Evolutionary conservation across 192 early-diverging fungal species (phyloP), one percentile per base, ranked within the genome.

Genomic region (Coemansia sp.): DNA sequence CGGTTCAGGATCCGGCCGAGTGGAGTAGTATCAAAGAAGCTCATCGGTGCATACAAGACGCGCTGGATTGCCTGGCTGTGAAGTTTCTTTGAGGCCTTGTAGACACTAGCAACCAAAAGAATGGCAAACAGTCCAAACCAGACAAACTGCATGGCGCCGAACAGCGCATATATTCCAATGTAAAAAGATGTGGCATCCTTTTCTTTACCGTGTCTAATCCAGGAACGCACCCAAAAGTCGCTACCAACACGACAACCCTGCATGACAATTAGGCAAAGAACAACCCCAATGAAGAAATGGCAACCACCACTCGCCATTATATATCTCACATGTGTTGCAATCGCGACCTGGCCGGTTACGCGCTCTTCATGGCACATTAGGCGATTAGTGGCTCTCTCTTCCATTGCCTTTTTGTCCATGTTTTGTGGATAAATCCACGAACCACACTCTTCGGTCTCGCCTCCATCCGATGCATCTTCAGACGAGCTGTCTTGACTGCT

Each of bases 301-400:
- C 13, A 61, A 0, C 80, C 80, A 22, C 80, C 80, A 4, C 74
- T 61, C 7, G 80, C 71, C 6, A 37, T 61, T 14, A 82, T 93
- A 91, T 59, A 85, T 49, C 67, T 81, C 68, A 83, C 87, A 90
- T 54, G 95, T 84, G 63, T 68, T 39, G 13, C 63, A 68, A 68
- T 79, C 58, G 61, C 93, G 89, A 59, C 85, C 77, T 37, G 74
- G 41, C 95, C 95, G 1, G 88, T 90, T 5, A 80, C 75, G 11
- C 91, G 88, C 70, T 97, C 94, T 69, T 97, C 95, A 25, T 87
- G 86, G 54, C 87, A 81, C 90, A 95, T 97, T 12, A 94, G 78
- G 43, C 51, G 10, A 37, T 81, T 79, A 8, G 74, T 79, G 1
- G 58, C 51, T 10, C 22, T 8, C 1, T 22, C 51, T 4, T 19